A percentile compares a stretch with the other conserved stretches of the same genome.
Conservation (phyloP, 768 basidiomycete species). For the Lactarius indigo region DNA sequence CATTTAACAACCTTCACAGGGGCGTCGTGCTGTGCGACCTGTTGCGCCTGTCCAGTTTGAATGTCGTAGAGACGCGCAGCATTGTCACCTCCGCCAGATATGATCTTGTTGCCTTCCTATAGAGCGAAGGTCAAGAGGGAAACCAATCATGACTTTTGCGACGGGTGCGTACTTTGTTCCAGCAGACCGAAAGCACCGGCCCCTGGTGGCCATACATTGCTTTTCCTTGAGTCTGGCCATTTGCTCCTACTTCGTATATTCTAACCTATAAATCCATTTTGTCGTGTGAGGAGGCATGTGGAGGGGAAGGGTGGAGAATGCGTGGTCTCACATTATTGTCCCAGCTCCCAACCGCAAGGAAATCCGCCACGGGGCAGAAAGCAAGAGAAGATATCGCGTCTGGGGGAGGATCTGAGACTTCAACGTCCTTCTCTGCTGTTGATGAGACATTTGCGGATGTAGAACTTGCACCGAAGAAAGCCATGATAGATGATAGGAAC, state of each 20-base stretch:
- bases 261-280: constrained; percentile 55
- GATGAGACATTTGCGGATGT: constrained; percentile 36
- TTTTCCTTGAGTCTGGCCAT: constrained; percentile 81
- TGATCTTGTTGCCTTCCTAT: constrained; percentile 85
- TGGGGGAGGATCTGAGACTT: constrained; percentile 72
- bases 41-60: constrained; percentile 70
- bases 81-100: constrained; percentile 94
- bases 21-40: constrained; percentile 89
- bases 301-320: background rate
- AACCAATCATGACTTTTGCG: background rate
- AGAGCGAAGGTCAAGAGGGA: constrained; percentile 17
- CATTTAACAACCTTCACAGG: constrained; percentile 81
- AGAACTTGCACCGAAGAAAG: constrained; percentile 40
- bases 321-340: constrained; percentile 68
- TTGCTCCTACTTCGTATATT: constrained; percentile 82
- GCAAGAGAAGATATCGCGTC: constrained; percentile 85
- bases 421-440: constrained; percentile 68
- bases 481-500: constrained; percentile 32
- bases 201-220: constrained; percentile 90
- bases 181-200: constrained; percentile 83
- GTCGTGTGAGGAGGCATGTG: constrained; percentile 9
- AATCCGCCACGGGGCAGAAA: constrained; percentile 83
- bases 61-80: constrained; percentile 93
- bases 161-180: constrained; percentile 70
- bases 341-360: constrained; percentile 92